Percentiles rank a stretch among this genome's conserved stretches.
phyloP scores from a whole-genome alignment of 768 basidiomycete genomes.

The Pisolithus orientalis region DNA sequence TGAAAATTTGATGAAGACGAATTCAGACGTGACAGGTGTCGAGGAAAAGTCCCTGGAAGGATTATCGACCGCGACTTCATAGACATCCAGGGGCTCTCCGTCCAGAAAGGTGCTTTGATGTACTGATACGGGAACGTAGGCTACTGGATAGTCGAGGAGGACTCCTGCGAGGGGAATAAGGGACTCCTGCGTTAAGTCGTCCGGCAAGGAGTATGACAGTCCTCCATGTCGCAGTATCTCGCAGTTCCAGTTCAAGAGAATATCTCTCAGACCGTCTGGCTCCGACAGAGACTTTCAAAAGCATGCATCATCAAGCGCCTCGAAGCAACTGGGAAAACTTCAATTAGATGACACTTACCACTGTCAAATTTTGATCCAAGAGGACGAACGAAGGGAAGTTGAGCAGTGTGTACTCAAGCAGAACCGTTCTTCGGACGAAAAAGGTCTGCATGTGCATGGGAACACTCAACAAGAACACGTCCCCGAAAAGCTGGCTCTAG shows the following conservation, averaged over 20 bases:
- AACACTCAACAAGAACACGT: slow-evolving; percentile 43
- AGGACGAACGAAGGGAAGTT: slow-evolving; percentile 14
- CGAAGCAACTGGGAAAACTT: not conserved
- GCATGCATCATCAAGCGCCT: slow-evolving; percentile 1
- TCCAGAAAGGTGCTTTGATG: slow-evolving; percentile 36
- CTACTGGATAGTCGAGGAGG: slow-evolving; percentile 57
- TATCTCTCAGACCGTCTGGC: slow-evolving; percentile 10
- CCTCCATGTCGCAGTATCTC: slow-evolving; percentile 6
- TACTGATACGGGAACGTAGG: slow-evolving; percentile 42
- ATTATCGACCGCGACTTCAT: slow-evolving; percentile 26
- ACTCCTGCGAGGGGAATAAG: slow-evolving; percentile 52
- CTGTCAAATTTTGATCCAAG: slow-evolving; percentile 11
- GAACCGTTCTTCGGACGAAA: slow-evolving; percentile 37
- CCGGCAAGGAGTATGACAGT: slow-evolving; percentile 25
- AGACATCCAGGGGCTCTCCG: slow-evolving; percentile 44
- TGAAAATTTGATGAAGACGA: slow-evolving; percentile 51
- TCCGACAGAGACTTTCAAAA: slow-evolving; percentile 10
- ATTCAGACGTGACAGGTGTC: slow-evolving; percentile 9
- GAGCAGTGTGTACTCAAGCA: slow-evolving; percentile 9
- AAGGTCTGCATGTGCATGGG: slow-evolving; percentile 45
- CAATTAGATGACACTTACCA: slow-evolving; percentile 11
- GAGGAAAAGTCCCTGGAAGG: not conserved
- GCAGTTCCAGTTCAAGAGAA: slow-evolving; percentile 5
- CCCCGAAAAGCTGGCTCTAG: slow-evolving; percentile 28
- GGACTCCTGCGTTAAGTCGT: slow-evolving; percentile 16